phyloP scores from a whole-genome alignment of 2,329 filamentous ascomycete species.

The Arthrinium puccinioides region DNA sequence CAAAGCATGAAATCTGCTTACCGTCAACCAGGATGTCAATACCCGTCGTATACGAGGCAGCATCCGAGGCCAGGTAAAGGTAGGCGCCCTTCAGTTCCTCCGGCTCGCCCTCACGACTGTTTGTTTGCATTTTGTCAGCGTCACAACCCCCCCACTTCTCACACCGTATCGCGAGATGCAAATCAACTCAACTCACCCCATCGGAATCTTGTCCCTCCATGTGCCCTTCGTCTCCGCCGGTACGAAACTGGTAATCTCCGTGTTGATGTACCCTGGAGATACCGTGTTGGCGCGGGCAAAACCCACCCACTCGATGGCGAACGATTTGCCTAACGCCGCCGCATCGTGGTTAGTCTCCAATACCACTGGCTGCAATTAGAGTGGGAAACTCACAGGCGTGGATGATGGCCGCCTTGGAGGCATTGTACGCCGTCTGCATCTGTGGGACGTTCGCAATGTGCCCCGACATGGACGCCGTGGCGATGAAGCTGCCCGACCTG shows the following conservation, averaged over 20 bases:
- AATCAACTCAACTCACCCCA: slow-evolving; percentile 60
- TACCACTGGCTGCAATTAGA: not conserved
- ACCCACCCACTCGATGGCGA: slow-evolving; percentile 69
- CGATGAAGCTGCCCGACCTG: slow-evolving; percentile 63
- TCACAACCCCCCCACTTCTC: no score
- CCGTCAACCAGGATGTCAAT: slow-evolving; percentile 70
- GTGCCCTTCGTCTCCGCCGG: slow-evolving; percentile 59
- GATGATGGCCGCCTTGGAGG: slow-evolving; percentile 59
- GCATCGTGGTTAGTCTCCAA: not conserved
- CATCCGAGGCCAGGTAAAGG: slow-evolving; percentile 74
- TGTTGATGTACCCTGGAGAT: slow-evolving; percentile 70
- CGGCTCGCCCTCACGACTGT: slow-evolving; percentile 60
- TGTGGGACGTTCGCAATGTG: slow-evolving; percentile 75
- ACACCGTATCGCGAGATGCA: no score
- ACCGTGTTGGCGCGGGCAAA: slow-evolving; percentile 68
- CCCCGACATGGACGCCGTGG: slow-evolving; percentile 71
- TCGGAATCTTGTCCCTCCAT: slow-evolving; percentile 73
- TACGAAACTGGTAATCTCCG: slow-evolving; percentile 62
- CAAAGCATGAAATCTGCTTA: no score
- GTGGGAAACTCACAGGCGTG: slow-evolving; percentile 43
- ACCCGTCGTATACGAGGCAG: slow-evolving; percentile 75
- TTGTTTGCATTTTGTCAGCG: not conserved
- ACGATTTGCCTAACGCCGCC: slow-evolving; percentile 46
- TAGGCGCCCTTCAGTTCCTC: slow-evolving; percentile 79
- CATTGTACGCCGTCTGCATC: slow-evolving; percentile 67